These are phyloP conservation scores for Pseudopithomyces chartarum DNA, from an alignment of 2,329 filamentous ascomycete genomes.

Conservation along the genomic window DNA sequence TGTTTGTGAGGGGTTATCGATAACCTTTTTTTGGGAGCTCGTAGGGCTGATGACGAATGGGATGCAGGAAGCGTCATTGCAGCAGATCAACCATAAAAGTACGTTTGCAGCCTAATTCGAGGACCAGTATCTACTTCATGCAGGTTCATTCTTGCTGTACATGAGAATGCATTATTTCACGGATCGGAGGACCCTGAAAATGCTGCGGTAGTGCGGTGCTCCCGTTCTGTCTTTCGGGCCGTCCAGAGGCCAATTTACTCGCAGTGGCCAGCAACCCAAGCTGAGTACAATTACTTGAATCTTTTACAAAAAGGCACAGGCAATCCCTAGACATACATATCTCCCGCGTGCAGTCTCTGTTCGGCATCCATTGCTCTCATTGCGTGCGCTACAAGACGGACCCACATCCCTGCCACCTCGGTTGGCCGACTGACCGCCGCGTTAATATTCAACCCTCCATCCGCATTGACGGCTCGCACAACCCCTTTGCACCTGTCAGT, in stretches of 20 bases:
- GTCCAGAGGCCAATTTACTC: too few relatives aligned
- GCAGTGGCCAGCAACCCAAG: too few relatives aligned
- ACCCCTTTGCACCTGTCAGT: neutral
- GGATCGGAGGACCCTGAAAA: too few relatives aligned
- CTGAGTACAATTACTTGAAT: too few relatives aligned
- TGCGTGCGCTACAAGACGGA: neutral
- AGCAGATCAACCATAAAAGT: neutral
- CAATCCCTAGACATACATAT: too few relatives aligned
- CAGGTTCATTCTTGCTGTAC: neutral
- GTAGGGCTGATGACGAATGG: conserved; percentile 19
- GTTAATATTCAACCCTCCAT: conserved; percentile 10
- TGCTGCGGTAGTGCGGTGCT: too few relatives aligned
- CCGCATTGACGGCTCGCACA: neutral
- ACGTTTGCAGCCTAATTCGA: too few relatives aligned
- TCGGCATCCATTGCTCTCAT: neutral
- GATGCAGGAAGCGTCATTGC: neutral
- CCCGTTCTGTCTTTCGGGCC: too few relatives aligned
- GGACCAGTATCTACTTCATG: neutral
- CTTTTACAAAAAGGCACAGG: too few relatives aligned
- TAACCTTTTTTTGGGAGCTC: conserved; percentile 14
- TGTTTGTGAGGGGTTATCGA: conserved; percentile 16
- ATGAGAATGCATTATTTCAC: too few relatives aligned
- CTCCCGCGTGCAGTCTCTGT: neutral
- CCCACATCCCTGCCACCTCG: conserved; percentile 18
- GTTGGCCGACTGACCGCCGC: conserved; percentile 15